Percentiles rank a stretch among this genome's conserved stretches.
phyloP scores from a whole-genome alignment of 2,329 filamentous ascomycete species.

The Apiospora sp. region DNA sequence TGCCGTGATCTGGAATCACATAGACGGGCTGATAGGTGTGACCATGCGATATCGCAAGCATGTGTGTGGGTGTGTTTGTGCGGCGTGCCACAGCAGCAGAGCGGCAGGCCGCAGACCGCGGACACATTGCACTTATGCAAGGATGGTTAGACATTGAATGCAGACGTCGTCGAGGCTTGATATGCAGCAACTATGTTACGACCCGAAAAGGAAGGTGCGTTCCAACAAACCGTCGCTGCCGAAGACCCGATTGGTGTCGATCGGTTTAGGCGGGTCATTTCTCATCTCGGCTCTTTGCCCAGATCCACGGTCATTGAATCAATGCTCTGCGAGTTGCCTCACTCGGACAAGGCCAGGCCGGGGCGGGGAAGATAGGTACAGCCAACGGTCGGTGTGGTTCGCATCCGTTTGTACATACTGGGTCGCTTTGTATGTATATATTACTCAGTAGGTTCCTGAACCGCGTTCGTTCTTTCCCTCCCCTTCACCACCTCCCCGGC shows the following conservation, averaged over 20 bases:
- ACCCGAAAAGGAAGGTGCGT: conserved; percentile 12
- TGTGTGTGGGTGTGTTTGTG: not conserved
- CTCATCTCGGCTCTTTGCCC: conserved; percentile 13
- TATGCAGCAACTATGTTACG: not conserved
- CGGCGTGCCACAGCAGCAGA: conserved; percentile 13
- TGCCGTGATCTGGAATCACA: not conserved
- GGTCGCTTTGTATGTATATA: not conserved
- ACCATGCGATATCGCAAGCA: not conserved
- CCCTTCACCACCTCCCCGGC: not conserved
- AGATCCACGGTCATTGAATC: conserved; percentile 16
- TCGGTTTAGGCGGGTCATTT: conserved; percentile 10
- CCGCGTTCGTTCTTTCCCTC: too few species aligned
- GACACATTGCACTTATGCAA: not conserved
- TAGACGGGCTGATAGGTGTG: not conserved
- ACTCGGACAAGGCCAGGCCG: conserved; percentile 1
- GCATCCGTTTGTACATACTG: not conserved
- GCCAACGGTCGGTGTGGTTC: not conserved
- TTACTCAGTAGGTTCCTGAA: not conserved
- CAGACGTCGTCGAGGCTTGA: not conserved
- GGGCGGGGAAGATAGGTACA: not conserved
- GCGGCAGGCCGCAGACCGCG: not conserved
- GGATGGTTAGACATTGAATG: not conserved
- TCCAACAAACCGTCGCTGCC: not conserved
- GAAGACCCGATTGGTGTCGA: conserved; percentile 1
- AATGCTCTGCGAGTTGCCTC: conserved; percentile 8